Percentiles rank a stretch among this genome's conserved stretches.
Conservation (phyloP, 2,329 filamentous ascomycete genomes). For the Diplocarpon mali region DNA sequence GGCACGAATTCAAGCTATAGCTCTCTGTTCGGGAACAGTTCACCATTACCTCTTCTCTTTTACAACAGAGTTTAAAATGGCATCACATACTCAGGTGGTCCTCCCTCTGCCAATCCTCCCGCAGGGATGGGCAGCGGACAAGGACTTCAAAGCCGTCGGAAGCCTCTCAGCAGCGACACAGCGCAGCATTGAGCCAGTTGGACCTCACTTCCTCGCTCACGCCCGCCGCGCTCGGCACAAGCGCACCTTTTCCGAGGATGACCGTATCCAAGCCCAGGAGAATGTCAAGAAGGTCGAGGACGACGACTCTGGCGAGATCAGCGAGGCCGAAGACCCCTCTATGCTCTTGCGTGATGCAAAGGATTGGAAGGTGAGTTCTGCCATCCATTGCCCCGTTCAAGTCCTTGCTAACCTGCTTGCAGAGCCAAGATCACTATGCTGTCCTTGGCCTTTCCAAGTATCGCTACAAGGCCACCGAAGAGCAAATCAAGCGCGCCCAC, state of each 20-base stretch:
- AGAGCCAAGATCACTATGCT: slow-evolving; percentile 96
- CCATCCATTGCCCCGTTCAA: not conserved
- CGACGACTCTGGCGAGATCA: slow-evolving; percentile 80
- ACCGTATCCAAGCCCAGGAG: slow-evolving; percentile 91
- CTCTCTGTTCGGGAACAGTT: too few species aligned
- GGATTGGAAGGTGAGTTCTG: slow-evolving; percentile 81
- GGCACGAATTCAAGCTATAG: too few species aligned
- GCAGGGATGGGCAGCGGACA: slow-evolving; percentile 72
- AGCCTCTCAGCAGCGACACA: slow-evolving; percentile 66
- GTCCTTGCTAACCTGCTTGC: slow-evolving; percentile 13
- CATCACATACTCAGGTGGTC: slow-evolving; percentile 30
- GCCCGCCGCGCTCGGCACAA: slow-evolving; percentile 91
- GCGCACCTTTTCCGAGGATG: slow-evolving; percentile 97
- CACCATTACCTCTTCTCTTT: not conserved
- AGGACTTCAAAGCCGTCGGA: slow-evolving; percentile 81
- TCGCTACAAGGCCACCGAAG: slow-evolving; percentile 84
- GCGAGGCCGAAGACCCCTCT: slow-evolving; percentile 85
- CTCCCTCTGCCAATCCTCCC: slow-evolving; percentile 66
- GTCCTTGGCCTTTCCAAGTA: slow-evolving; percentile 89
- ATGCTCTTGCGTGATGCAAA: slow-evolving; percentile 91
- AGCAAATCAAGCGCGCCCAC: slow-evolving; percentile 98
- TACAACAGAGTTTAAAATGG: not conserved
- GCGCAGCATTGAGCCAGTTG: slow-evolving; percentile 89
- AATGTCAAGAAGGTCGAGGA: slow-evolving; percentile 93
- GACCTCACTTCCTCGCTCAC: slow-evolving; percentile 95